Conservation (phyloP, 2,329 filamentous ascomycete species). For the Gnomoniopsis smithogilvyi region DNA sequence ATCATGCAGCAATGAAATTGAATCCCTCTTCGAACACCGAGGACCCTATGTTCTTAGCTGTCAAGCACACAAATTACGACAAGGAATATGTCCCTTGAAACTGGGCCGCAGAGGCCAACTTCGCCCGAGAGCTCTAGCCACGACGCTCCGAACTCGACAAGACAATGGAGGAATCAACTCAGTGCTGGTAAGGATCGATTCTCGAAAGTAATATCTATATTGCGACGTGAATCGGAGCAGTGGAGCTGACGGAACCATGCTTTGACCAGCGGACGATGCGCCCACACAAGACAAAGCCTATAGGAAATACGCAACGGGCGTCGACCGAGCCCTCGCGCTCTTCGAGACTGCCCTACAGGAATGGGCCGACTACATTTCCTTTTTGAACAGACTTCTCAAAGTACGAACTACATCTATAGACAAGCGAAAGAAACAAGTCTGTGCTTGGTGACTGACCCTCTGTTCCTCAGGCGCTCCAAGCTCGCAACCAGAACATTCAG, state of each 20-base stretch:
- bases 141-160: constrained; percentile 66
- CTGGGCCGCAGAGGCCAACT: constrained; percentile 52
- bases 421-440: not conserved
- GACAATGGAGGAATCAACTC: constrained; percentile 74
- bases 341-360: constrained; percentile 95
- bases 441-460: constrained; percentile 22
- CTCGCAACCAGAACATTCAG: constrained; percentile 68
- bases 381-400: constrained; percentile 86
- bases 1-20: constrained; percentile 17
- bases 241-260: constrained; percentile 1
- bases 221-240: not conserved
- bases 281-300: constrained; percentile 64
- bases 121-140: constrained; percentile 85
- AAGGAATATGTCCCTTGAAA: constrained; percentile 60
- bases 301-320: constrained; percentile 82
- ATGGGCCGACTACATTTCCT: constrained; percentile 99
- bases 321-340: constrained; percentile 82
- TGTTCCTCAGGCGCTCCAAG: constrained; percentile 73
- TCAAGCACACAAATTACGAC: constrained; percentile 16
- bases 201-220: not conserved
- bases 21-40: constrained; percentile 6
- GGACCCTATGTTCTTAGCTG: constrained; percentile 19
- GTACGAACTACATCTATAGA: constrained; percentile 37
- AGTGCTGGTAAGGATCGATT: constrained; percentile 63
- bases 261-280: constrained; percentile 31